These are phyloP conservation scores for Coemansia sp. DNA, from an alignment of 192 early-diverging fungal genomes.

Conservation along the genomic window DNA sequence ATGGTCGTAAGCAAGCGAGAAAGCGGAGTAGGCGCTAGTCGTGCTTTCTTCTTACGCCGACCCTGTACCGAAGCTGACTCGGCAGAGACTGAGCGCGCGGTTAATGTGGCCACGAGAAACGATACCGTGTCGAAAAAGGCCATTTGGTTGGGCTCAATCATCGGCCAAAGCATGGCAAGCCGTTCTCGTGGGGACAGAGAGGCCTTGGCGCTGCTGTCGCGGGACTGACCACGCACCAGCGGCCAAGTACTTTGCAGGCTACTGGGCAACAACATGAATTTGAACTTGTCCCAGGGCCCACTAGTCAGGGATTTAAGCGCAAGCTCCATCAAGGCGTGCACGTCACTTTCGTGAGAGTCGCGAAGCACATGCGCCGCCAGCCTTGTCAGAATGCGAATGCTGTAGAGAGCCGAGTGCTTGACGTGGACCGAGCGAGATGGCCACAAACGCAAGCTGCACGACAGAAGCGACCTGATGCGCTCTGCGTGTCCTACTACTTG, in stretches of 20 bases:
- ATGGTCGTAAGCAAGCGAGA: conserved; percentile 23
- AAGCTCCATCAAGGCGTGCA: conserved; percentile 22
- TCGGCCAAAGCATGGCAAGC: conserved; percentile 6
- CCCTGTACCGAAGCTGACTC: not conserved
- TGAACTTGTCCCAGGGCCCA: conserved; percentile 36
- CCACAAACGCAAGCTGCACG: conserved; percentile 33
- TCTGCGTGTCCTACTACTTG: conserved; percentile 6
- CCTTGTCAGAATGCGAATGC: conserved; percentile 30
- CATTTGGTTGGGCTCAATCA: conserved; percentile 18
- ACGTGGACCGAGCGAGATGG: conserved; percentile 23
- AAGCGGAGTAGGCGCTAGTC: conserved; percentile 26
- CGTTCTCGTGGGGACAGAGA: conserved; percentile 2
- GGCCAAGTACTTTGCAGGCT: conserved; percentile 33
- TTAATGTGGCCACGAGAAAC: conserved; percentile 17
- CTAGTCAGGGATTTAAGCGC: conserved; percentile 26
- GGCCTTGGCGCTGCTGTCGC: not conserved
- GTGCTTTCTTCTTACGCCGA: conserved; percentile 21
- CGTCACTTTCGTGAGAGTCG: conserved; percentile 1
- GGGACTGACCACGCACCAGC: not conserved
- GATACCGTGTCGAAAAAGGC: conserved; percentile 43
- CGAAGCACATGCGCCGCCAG: conserved; percentile 6
- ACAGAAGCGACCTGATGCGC: conserved; percentile 13
- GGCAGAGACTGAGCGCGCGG: not conserved
- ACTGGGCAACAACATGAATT: conserved; percentile 40
- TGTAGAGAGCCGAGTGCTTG: conserved; percentile 20